Base-by-base conservation (phyloP, 257 asterid species). In the Salvia hispanica region DNA sequence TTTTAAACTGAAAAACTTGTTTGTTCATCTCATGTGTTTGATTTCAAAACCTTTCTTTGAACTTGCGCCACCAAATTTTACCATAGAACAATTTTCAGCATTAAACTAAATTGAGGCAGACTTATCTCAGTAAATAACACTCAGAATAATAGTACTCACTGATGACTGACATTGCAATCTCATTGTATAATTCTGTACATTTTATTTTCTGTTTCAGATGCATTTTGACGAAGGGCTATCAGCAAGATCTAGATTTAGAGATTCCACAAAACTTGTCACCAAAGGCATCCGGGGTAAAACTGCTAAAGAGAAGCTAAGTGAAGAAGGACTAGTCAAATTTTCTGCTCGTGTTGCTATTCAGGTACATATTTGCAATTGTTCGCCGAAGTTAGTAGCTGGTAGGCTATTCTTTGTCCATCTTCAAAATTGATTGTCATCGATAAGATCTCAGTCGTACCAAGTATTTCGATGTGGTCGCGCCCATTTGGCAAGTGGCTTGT, bases 201-300 rank as follows among this genome's bases (percentile, higher is more conserved):
- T 67, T 69, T 72, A 52, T 62, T 64, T 52, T 47, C 12, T 64
- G 64, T 76, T 40, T 78, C 81, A 89, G 95, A 77, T 83, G 92
- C 99, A 93, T 82, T 93, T 93, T 73, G 95, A 88, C 50, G 99
- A 93, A 76, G 97, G 91, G 69, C 72, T 90, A 72, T 88, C 95
- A 1, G 95, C 85, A 13, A 84, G 97, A 75, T 86, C 67, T 71
- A 93, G 80, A 77, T 77, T 79, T 67, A 90, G 90, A 72, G 96
- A 90, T 56, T 78, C 92, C 64, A 84, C 88, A 34, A 93, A 86
- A 80, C 83, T 88, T 73, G 90, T 88, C 72, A 78, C 89, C 63
- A 93, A 81, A 88, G 92, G 96, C 46, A 53, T 70, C 70, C 81
- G 95, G 61, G 99, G 94, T 7, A 93, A 79, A 86, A 83, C 82